phyloP scores from a whole-genome alignment of 306 rosid genomes.

The Prunus mira region DNA sequence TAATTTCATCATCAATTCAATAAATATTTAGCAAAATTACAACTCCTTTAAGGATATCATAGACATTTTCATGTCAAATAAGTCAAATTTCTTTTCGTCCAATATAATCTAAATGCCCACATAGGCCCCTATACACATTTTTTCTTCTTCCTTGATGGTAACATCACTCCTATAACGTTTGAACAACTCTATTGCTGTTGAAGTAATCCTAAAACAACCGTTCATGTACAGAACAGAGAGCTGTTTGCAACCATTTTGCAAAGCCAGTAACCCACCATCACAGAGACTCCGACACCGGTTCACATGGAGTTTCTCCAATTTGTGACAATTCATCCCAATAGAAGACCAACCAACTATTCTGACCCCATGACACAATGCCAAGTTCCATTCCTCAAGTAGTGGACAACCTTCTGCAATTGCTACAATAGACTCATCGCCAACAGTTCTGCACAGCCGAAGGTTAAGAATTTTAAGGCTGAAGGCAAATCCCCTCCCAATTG shows the following conservation, averaged over 20 bases:
- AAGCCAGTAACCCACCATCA: slow-evolving; percentile 44
- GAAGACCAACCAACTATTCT: slow-evolving; percentile 51
- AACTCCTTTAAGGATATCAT: background rate
- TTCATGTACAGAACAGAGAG: slow-evolving; percentile 51
- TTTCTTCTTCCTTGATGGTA: slow-evolving; percentile 40
- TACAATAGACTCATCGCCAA: slow-evolving; percentile 33
- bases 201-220: slow-evolving; percentile 31
- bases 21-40: background rate
- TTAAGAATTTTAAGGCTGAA: slow-evolving; percentile 45
- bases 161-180: slow-evolving; percentile 51
- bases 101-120: slow-evolving; percentile 35
- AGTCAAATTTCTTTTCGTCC: slow-evolving; percentile 14
- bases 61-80: background rate
- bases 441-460: slow-evolving; percentile 46
- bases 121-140: slow-evolving; percentile 40
- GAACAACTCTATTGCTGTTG: slow-evolving; percentile 51
- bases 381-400: slow-evolving; percentile 61
- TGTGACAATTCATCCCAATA: slow-evolving; percentile 42
- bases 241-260: slow-evolving; percentile 52
- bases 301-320: slow-evolving; percentile 55
- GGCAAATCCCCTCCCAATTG: slow-evolving; percentile 36
- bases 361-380: slow-evolving; percentile 56
- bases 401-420: slow-evolving; percentile 54
- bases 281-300: slow-evolving; percentile 48
- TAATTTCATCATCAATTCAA: background rate